Evolutionary conservation across 768 basidiomycete species (phyloP), one percentile per base, ranked within the genome.

Genomic region (Tulasnella sp.): DNA sequence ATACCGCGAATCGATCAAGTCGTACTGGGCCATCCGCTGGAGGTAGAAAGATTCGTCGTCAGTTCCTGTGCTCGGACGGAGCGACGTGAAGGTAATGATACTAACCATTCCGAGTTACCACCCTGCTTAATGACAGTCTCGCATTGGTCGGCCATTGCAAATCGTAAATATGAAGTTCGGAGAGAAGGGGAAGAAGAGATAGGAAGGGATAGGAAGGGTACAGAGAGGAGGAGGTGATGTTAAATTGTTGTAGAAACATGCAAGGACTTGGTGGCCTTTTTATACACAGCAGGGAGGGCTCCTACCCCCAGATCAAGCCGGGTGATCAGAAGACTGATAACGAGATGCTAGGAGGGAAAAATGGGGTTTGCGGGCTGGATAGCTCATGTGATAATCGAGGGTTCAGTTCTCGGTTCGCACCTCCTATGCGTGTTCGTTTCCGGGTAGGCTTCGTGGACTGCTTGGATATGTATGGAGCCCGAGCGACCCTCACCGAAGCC

Each of bases 251-350:
- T 6, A 68, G 62, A 36, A 68, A 36, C 31, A 27, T 14, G 16
- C 31, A 10, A 27, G 31, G 31, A 18, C 14, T 34, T 68, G 62
- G 18, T 36, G 27, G 62, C 31, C 62, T 31, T 68, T 68, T 36
- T 68, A 68, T 68, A 68, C 31, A 9, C n/a, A 48, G 16, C 62
- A 68, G 62, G 31, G 31, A 68, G 27, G 62, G 31, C 62, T 68
- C 18, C n/a, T 24, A 7, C 16, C 18, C 10, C 62, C 9, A 19
- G 18, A 68, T 68, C 62, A 36, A 68, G 62, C 5, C 62, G 62
- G 34, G 31, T 68, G 62, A 68, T 68, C 62, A 31, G 62, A 68
- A 68, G 62, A 31, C 62, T 68, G 62, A 68, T 68, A 68, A 68
- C 62, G 62, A 68, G 62, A 27, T 14, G 31, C 62, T 68, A 68